Evolutionary conservation across 208 protist species (phyloP).

Genomic region (Trypanosoma lewisi): DNA sequence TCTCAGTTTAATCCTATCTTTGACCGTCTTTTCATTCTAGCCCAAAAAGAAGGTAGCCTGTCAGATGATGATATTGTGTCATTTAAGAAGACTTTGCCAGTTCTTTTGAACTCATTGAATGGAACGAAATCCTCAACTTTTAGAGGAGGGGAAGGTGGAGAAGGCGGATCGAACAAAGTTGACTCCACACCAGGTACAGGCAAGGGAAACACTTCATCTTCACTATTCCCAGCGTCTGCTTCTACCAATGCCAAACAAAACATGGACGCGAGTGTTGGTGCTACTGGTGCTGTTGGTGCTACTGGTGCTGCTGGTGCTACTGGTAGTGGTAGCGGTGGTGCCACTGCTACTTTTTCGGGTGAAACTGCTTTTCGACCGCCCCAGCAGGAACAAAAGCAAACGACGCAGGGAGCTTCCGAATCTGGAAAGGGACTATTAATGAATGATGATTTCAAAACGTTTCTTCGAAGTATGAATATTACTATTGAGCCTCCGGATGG

Average conservation of each 20-base stretch:
- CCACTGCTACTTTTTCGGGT: neutral
- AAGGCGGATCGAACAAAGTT: neutral
- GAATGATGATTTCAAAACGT: neutral
- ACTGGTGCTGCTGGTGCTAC: neutral
- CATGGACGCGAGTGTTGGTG: neutral
- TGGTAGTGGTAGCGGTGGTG: neutral
- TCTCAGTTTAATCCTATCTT: constrained; percentile 31
- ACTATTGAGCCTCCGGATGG: neutral
- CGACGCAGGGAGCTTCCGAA: neutral
- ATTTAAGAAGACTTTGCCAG: constrained; percentile 61
- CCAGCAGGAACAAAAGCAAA: neutral
- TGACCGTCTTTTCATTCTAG: constrained; percentile 50
- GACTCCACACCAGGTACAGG: neutral
- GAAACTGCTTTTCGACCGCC: neutral
- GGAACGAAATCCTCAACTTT: neutral
- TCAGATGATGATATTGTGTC: constrained; percentile 37
- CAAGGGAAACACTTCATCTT: neutral
- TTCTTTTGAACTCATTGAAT: constrained; percentile 25
- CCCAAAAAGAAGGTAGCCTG: constrained; percentile 40
- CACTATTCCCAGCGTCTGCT: neutral
- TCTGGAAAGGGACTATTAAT: neutral
- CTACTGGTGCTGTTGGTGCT: neutral
- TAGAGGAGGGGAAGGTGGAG: neutral
- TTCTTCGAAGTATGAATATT: constrained; percentile 2
- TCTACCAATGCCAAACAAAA: neutral